Evolutionary conservation across 2,329 filamentous ascomycete genomes (phyloP).

Genomic region (Fusarium buxicola): DNA sequence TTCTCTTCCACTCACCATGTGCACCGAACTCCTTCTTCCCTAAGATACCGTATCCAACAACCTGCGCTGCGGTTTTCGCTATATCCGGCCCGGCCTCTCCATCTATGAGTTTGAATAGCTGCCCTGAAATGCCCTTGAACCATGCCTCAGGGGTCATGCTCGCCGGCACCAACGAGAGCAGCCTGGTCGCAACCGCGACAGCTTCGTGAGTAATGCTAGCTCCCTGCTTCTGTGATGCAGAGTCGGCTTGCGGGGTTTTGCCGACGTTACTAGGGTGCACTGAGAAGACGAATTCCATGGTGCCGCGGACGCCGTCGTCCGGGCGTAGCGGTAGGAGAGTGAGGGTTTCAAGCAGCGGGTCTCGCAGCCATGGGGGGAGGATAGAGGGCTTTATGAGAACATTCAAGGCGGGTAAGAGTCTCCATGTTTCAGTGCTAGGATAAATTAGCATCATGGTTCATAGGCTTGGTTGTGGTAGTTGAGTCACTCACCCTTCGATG

Average conservation of each 20-base stretch:
- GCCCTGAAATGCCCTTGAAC: slow-evolving; percentile 70
- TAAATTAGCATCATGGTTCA: slow-evolving; percentile 18
- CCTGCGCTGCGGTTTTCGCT: slow-evolving; percentile 52
- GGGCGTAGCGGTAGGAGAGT: slow-evolving; percentile 70
- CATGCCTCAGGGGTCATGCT: slow-evolving; percentile 66
- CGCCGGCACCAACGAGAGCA: slow-evolving; percentile 70
- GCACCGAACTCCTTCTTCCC: slow-evolving; percentile 73
- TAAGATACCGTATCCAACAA: slow-evolving; percentile 69
- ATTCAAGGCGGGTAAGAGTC: slow-evolving; percentile 71
- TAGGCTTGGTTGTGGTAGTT: neutral
- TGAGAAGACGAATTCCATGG: slow-evolving; percentile 77
- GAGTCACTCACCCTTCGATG: slow-evolving; percentile 58
- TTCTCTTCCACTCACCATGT: slow-evolving; percentile 57
- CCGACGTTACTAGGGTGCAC: slow-evolving; percentile 69
- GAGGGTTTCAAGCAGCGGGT: slow-evolving; percentile 66
- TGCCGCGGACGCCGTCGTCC: slow-evolving; percentile 74
- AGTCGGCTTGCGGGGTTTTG: slow-evolving; percentile 52
- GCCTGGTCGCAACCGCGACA: slow-evolving; percentile 69
- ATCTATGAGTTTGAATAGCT: slow-evolving; percentile 72
- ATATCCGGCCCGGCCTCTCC: slow-evolving; percentile 56
- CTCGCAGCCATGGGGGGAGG: slow-evolving; percentile 69
- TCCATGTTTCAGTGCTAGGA: slow-evolving; percentile 56
- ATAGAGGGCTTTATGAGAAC: slow-evolving; percentile 71
- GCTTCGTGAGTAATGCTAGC: slow-evolving; percentile 76
- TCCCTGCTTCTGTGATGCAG: slow-evolving; percentile 64